These are phyloP conservation scores for Pseudogymnoascus sp. DNA, from an alignment of 2,329 filamentous ascomycete species.

Conservation along the genomic window DNA sequence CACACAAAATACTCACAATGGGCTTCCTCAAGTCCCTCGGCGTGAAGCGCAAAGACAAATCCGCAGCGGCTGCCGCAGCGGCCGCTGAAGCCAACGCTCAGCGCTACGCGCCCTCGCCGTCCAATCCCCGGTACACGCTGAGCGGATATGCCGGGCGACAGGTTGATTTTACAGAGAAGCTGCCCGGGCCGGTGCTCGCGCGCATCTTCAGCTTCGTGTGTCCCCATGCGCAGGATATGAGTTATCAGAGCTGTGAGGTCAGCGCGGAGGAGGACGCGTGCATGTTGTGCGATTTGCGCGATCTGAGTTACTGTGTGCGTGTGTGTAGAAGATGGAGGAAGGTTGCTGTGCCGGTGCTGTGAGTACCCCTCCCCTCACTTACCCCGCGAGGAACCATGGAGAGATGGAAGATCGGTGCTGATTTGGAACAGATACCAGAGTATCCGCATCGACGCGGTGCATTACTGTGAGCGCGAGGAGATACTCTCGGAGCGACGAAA, in stretches of 20 bases:
- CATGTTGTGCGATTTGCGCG: constrained; percentile 88
- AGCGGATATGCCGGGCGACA: not conserved
- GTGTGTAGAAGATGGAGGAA: constrained; percentile 66
- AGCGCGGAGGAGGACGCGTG: constrained; percentile 72
- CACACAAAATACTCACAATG: not conserved
- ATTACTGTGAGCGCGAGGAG: constrained; percentile 86
- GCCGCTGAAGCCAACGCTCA: not conserved
- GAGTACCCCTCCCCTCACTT: constrained; percentile 33
- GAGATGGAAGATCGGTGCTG: not conserved
- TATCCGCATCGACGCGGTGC: constrained; percentile 86
- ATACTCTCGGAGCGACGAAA: constrained; percentile 73
- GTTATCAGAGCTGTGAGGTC: constrained; percentile 76
- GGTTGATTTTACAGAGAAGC: constrained; percentile 26
- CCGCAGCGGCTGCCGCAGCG: not conserved
- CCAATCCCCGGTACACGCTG: not conserved
- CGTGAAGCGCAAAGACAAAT: constrained; percentile 6
- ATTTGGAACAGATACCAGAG: constrained; percentile 62
- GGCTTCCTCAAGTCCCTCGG: constrained; percentile 2
- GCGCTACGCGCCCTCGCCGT: not conserved
- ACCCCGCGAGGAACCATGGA: constrained; percentile 9
- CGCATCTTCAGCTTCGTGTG: constrained; percentile 78
- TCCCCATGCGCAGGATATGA: constrained; percentile 70
- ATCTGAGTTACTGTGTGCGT: constrained; percentile 71
- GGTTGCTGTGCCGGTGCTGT: constrained; percentile 51
- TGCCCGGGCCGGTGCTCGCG: constrained; percentile 64